These are phyloP conservation scores for Panaeolus papilionaceus DNA, from an alignment of 768 basidiomycete genomes.

Conservation along the genomic window DNA sequence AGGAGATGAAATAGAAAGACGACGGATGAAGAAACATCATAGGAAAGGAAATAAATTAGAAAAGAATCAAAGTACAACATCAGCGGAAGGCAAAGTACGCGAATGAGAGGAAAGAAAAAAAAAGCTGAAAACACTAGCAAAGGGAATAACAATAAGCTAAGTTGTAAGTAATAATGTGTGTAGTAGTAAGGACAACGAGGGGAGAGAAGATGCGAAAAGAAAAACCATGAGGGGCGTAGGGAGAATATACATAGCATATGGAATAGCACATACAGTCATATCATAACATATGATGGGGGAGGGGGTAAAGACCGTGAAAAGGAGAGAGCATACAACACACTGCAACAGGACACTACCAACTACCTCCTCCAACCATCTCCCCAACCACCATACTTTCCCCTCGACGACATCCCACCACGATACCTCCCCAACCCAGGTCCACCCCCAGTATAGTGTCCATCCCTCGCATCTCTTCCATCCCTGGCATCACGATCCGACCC, in stretches of 20 bases:
- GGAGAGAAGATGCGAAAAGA: not conserved
- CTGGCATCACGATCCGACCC: not conserved
- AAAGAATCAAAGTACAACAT: constrained; percentile 4
- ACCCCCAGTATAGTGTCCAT: not conserved
- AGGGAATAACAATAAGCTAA: constrained; percentile 9
- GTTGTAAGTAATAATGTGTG: not conserved
- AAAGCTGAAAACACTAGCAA: not conserved
- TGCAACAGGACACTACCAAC: not conserved
- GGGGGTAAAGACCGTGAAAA: not conserved
- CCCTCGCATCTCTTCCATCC: not conserved
- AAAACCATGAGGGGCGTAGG: not conserved
- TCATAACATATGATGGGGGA: not conserved
- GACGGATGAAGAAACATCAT: not conserved
- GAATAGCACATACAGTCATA: not conserved
- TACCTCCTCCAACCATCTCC: not conserved
- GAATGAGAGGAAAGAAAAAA: not conserved
- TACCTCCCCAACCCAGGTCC: not conserved
- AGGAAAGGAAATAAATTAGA: constrained; percentile 1
- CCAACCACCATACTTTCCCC: not conserved
- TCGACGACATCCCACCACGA: not conserved
- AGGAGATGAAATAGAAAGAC: no score
- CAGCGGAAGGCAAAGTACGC: not conserved
- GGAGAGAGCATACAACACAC: not conserved
- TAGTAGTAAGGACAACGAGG: not conserved
- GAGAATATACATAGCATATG: not conserved